Percentiles rank a stretch among this genome's conserved stretches.
Conservation (phyloP, 225 moss, liverwort and hornwort genomes). For the Polytrichum commune region DNA sequence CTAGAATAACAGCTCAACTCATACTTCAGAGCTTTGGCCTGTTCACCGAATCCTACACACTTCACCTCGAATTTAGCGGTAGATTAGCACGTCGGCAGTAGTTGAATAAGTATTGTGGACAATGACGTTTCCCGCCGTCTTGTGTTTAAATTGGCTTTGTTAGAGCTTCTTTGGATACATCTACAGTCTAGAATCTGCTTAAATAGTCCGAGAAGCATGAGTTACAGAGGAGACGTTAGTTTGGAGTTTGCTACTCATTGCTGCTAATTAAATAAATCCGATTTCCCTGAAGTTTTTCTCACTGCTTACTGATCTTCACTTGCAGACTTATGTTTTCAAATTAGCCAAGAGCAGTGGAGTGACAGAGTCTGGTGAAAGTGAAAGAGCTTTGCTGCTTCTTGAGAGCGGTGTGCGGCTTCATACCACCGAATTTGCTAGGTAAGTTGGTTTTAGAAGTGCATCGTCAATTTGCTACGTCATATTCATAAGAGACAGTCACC, state of each 20-base stretch:
- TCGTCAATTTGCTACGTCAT: too few relatives aligned
- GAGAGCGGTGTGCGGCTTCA: constrained; percentile 94
- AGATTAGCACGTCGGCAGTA: too few relatives aligned
- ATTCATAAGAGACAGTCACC: too few relatives aligned
- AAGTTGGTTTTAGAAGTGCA: neutral
- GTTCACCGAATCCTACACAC: too few relatives aligned
- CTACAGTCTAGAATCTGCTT: neutral
- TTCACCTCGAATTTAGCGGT: too few relatives aligned
- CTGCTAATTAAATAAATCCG: neutral
- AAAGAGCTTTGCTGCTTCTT: constrained; percentile 71
- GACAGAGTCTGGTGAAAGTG: constrained; percentile 87
- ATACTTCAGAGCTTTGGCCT: too few relatives aligned
- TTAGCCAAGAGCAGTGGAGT: constrained; percentile 88
- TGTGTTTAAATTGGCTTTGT: neutral
- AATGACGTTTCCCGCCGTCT: neutral
- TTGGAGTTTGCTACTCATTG: constrained; percentile 2
- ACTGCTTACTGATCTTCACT: neutral
- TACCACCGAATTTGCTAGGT: constrained; percentile 81
- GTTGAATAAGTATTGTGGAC: neutral
- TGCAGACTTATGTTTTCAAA: constrained; percentile 85
- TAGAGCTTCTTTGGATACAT: neutral
- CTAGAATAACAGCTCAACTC: too few relatives aligned
- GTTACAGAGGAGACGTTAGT: neutral
- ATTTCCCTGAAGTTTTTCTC: too few relatives aligned
- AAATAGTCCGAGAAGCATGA: neutral